These are phyloP conservation scores for Fusarium sp. DNA, from an alignment of 2,329 filamentous ascomycete genomes.

Conservation along the genomic window DNA sequence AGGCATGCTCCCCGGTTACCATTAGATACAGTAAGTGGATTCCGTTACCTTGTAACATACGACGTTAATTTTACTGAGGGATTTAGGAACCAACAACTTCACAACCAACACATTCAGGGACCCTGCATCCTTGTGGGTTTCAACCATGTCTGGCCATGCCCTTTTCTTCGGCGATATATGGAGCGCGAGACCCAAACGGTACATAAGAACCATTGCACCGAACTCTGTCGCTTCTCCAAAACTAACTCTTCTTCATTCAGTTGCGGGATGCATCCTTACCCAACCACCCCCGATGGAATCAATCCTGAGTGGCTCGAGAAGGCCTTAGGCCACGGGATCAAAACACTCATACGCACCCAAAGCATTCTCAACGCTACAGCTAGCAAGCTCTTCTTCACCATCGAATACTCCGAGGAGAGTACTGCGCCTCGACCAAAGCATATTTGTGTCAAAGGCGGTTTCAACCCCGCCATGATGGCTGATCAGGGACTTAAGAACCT, in stretches of 20 bases:
- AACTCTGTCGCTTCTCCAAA: not conserved
- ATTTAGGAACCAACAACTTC: not conserved
- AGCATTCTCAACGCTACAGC: slow-evolving; percentile 2
- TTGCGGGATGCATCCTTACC: not conserved
- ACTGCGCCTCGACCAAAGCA: not conserved
- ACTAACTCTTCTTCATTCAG: no score
- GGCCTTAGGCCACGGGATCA: not conserved
- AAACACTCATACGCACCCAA: not conserved
- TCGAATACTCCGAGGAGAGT: not conserved
- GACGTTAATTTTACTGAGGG: not conserved
- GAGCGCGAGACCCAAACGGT: not conserved
- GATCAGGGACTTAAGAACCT: not conserved
- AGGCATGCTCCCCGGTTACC: not conserved
- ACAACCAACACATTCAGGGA: not conserved
- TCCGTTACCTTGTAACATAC: not conserved
- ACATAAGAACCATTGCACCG: not conserved
- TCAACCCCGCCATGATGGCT: slow-evolving; percentile 10
- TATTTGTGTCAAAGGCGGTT: slow-evolving; percentile 11
- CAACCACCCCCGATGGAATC: not conserved
- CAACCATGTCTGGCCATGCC: no score
- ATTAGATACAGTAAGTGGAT: not conserved
- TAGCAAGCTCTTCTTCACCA: slow-evolving; percentile 12
- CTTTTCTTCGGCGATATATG: not conserved
- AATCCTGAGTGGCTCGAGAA: not conserved
- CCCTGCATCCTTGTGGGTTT: no score